phyloP scores from a whole-genome alignment of 306 rosid species.

The Sesbania bispinosa region DNA sequence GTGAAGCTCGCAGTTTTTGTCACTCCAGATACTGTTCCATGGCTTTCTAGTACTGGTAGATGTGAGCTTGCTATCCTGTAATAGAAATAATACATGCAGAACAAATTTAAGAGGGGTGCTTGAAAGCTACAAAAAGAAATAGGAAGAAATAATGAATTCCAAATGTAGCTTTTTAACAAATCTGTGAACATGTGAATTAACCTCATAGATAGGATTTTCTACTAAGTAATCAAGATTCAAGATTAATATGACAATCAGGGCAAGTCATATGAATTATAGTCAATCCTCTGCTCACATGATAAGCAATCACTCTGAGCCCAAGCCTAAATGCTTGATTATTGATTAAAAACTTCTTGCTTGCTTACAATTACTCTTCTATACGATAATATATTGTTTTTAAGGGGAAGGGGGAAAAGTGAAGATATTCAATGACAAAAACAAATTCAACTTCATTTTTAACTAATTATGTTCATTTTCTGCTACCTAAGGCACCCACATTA shows the following conservation, averaged over 20 bases:
- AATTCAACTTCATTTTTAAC: conserved; percentile 8
- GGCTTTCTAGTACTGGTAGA: conserved; percentile 44
- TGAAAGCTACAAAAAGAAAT: background rate
- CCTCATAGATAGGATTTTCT: background rate
- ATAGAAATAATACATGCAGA: conserved; percentile 23
- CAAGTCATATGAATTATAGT: background rate
- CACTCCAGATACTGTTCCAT: conserved; percentile 44
- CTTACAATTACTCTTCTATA: background rate
- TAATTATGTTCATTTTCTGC: background rate
- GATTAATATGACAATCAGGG: background rate
- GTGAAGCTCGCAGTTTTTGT: conserved; percentile 37
- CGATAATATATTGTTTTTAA: background rate
- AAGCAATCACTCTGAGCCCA: conserved; percentile 7
- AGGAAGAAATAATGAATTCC: background rate
- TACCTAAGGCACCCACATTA: background rate
- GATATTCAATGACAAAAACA: background rate
- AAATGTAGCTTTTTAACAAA: background rate
- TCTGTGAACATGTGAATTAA: background rate
- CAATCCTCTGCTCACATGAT: background rate
- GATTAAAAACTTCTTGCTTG: conserved; percentile 1
- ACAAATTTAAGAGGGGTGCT: conserved; percentile 12
- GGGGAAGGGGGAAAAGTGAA: background rate
- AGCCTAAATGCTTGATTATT: conserved; percentile 1
- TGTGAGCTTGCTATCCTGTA: conserved; percentile 58
- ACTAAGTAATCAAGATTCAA: background rate